Evolutionary conservation across 176 grass and related monocot species (phyloP).

Genomic region (Oryza punctata): DNA sequence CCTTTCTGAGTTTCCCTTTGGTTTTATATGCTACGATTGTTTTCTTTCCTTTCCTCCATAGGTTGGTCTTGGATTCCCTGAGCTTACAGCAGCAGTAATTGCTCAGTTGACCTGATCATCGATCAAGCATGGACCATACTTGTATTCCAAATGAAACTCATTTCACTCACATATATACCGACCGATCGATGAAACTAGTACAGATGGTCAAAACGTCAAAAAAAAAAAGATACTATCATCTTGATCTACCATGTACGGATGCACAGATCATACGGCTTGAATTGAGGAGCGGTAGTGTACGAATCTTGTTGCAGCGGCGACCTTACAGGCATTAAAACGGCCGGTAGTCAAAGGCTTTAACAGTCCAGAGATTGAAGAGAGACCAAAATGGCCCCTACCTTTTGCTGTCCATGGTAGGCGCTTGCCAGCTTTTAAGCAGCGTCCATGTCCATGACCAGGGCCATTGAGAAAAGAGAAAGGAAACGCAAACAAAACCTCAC

Average conservation of each 20-base stretch:
- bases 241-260: background rate
- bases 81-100: constrained; percentile 6
- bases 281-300: background rate
- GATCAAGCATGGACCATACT: background rate
- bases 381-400: constrained; percentile 29
- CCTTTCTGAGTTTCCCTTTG: background rate
- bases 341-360: constrained; percentile 35
- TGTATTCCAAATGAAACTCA: background rate
- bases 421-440: constrained; percentile 40
- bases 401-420: constrained; percentile 10
- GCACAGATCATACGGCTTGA: background rate
- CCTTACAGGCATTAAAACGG: background rate
- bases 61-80: constrained; percentile 11
- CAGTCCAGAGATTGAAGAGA: constrained; percentile 23
- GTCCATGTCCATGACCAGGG: constrained; percentile 20
- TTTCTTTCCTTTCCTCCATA: background rate
- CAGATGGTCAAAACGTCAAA: background rate
- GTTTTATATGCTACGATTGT: background rate
- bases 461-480: background rate
- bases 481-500: background rate
- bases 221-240: background rate
- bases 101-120: constrained; percentile 4
- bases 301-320: background rate
- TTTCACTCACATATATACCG: background rate
- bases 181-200: background rate